phyloP scores from a whole-genome alignment of 139 green algal genomes.

The Monoraphidium neglectum region DNA sequence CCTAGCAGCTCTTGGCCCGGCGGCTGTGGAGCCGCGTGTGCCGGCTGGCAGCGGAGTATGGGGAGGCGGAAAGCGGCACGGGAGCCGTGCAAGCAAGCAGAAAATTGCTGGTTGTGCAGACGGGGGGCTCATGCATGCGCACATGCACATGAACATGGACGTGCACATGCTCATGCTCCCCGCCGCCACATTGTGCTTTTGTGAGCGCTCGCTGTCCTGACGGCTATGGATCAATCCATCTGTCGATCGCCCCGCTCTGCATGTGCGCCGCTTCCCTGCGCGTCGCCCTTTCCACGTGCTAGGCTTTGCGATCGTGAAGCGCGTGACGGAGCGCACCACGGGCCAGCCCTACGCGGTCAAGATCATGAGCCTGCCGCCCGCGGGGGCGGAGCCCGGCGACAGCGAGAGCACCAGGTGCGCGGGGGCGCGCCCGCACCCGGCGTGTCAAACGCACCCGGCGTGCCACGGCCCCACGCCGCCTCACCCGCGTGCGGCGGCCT shows the following conservation, averaged over 20 bases:
- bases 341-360: slow-evolving; percentile 80
- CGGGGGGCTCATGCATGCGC: not conserved
- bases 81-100: not conserved
- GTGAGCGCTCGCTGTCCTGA: not conserved
- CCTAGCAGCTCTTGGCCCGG: not conserved
- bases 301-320: slow-evolving; percentile 87
- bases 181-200: not conserved
- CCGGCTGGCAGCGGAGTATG: not conserved
- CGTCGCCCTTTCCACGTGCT: not conserved
- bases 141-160: not conserved
- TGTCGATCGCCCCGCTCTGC: not conserved
- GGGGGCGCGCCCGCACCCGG: not conserved
- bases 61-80: not conserved
- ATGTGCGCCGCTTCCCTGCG: not conserved
- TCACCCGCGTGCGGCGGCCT: no score
- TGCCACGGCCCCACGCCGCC: no score
- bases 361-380: slow-evolving; percentile 83
- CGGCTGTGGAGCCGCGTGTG: not conserved
- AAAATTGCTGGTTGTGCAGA: slow-evolving; percentile 2
- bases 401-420: slow-evolving; percentile 71
- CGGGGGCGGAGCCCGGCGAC: slow-evolving; percentile 51
- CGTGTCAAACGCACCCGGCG: no score
- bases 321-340: slow-evolving; percentile 64
- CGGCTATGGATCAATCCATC: not conserved
- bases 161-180: not conserved